Base-by-base conservation (phyloP, 1,284 basidiomycete genomes). In the Exobasidium rhododendri region DNA sequence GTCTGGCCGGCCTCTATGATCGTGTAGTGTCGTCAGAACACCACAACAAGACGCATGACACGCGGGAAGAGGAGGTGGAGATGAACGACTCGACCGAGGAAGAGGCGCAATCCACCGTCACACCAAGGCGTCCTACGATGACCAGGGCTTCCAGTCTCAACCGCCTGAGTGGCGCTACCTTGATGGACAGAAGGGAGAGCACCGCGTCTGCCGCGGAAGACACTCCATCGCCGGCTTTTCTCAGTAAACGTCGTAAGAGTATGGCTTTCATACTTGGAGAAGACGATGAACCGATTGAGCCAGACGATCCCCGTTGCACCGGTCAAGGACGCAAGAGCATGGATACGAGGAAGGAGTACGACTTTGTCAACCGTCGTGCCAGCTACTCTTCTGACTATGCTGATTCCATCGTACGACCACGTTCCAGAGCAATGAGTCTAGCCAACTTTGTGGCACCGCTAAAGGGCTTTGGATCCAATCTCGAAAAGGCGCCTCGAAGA, bases 371-470 rank as follows among this genome's bases (percentile, higher is more conserved):
- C 31, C 62, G 62, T 31, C 62, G 62, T 3, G 28, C 59, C 32
- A 65, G 63, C 51, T 65, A 56, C 49, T 57, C 50, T 20, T 64
- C 63, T 11, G 60, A 65, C 45, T 54, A 49, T 32, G 61, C 61
- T 40, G 60, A 65, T 40, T 50, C 63, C 50, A 45, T 56, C 29
- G 55, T 56, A 51, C 58, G 60, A 43, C 52, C 28, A 46, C 63
- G 63, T 26, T 51, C 54, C 17, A 40, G 52, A 44, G 63, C 58
- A 24, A 44, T 3, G 10, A 5, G 35, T n/a, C 31, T 58, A n/a
- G 28, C n/a, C 28, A 44, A 47, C 31, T 46, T 47, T n/a, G 26
- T 35, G 45, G 28, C 52, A 6, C 40, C 55, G 17, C 54, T 49
- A 24, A 62, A 61, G 57, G 31, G 17, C 5, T 65, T 65, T 46